These are phyloP conservation scores for Pistacia integerrima DNA, from an alignment of 345 rosid species.

Conservation along the genomic window DNA sequence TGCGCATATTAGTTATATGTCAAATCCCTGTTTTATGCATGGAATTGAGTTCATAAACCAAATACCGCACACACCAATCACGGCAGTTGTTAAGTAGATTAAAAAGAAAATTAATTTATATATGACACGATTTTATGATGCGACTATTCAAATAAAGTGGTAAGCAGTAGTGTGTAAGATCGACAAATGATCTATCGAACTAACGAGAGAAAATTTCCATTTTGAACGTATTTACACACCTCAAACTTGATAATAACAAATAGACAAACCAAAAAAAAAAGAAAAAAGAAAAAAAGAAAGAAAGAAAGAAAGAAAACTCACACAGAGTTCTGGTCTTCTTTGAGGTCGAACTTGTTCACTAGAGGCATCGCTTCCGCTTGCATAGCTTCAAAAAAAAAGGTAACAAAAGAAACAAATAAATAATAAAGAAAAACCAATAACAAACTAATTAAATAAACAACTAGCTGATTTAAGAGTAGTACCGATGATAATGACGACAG, in stretches of 20 bases:
- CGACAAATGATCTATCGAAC: not conserved
- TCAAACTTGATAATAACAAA: too few relatives aligned
- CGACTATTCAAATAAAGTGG: too few relatives aligned
- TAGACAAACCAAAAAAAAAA: not conserved
- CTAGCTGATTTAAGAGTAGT: not conserved
- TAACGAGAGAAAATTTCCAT: not conserved
- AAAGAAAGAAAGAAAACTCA: conserved; percentile 28
- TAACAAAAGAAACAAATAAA: not conserved
- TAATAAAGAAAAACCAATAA: not conserved
- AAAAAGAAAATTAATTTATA: too few relatives aligned
- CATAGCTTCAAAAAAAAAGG: conserved; percentile 55
- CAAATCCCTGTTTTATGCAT: not conserved
- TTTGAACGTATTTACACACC: not conserved
- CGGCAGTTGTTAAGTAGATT: too few relatives aligned
- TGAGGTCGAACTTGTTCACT: conserved; percentile 63
- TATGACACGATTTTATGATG: too few relatives aligned
- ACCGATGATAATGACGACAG: conserved; percentile 82
- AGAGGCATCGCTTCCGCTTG: conserved; percentile 86
- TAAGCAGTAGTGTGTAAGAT: too few relatives aligned
- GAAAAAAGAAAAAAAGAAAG: too few relatives aligned
- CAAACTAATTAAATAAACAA: not conserved
- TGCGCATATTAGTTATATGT: not conserved
- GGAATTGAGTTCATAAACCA: not conserved
- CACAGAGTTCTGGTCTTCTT: conserved; percentile 54
- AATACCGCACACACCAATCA: too few relatives aligned